phyloP scores from a whole-genome alignment of 1,284 basidiomycete genomes.

The Coniferiporia sulphurascens region DNA sequence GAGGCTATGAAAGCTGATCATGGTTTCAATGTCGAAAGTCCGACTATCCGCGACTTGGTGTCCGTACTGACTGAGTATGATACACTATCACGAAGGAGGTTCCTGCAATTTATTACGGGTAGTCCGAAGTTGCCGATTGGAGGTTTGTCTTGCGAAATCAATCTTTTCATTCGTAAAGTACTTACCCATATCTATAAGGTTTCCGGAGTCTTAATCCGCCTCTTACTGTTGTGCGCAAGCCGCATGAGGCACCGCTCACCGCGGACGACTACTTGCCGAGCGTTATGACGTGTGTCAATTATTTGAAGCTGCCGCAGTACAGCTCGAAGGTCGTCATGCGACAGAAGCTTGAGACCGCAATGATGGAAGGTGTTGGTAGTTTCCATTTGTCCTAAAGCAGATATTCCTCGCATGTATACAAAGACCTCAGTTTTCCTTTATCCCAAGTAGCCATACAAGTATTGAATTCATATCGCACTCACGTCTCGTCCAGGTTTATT shows the following conservation, averaged over 20 bases:
- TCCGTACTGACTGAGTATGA: constrained; percentile 86
- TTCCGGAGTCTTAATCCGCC: constrained; percentile 94
- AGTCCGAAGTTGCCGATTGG: constrained; percentile 93
- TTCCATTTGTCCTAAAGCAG: constrained; percentile 84
- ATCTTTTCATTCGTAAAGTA: background rate
- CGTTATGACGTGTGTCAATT: constrained; percentile 99
- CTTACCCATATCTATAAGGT: constrained; percentile 41
- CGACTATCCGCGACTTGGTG: constrained; percentile 82
- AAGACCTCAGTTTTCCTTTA: background rate
- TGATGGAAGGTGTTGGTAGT: constrained; percentile 87
- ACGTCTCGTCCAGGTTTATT: background rate
- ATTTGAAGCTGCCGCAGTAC: constrained; percentile 92
- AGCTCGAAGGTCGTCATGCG: constrained; percentile 77
- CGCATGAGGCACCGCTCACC: constrained; percentile 83
- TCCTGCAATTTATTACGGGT: constrained; percentile 96
- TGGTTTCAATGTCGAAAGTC: constrained; percentile 93
- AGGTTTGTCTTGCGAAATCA: constrained; percentile 42
- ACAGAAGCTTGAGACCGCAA: constrained; percentile 76
- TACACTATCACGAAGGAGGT: constrained; percentile 71
- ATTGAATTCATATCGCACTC: background rate
- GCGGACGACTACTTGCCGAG: constrained; percentile 96
- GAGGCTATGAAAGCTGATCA: constrained; percentile 96
- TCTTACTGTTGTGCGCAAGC: constrained; percentile 95
- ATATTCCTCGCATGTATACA: background rate
- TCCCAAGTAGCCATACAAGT: background rate